Evolutionary conservation across 805 yeast genomes (phyloP).

Genomic region (Candida namnaoensis): DNA sequence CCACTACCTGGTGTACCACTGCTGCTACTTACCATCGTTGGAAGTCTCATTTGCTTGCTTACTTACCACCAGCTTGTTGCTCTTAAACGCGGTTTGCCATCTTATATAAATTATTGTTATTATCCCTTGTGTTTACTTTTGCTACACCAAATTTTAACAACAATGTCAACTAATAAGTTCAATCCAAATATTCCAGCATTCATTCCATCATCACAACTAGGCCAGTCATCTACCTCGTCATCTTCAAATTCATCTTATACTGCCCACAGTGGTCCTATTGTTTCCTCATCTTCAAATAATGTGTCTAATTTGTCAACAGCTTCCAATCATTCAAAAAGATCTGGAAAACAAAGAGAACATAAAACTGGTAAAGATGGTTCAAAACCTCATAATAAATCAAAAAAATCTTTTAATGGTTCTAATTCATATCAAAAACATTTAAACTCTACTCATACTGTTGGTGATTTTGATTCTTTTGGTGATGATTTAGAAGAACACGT

Average conservation of each 20-base stretch:
- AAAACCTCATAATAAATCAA: not conserved
- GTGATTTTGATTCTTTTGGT: slow-evolving; percentile 14
- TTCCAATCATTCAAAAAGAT: not conserved
- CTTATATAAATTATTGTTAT: slow-evolving; percentile 6
- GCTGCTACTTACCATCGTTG: too few species aligned
- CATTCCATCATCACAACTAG: slow-evolving; percentile 7
- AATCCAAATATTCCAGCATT: slow-evolving; percentile 12
- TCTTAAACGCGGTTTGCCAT: too few species aligned
- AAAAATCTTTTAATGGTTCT: not conserved
- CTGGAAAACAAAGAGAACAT: not conserved
- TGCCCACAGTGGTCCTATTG: too few species aligned
- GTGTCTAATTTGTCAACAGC: not conserved
- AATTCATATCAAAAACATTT: not conserved
- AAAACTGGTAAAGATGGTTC: not conserved
- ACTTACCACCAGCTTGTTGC: too few species aligned
- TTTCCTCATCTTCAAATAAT: too few species aligned
- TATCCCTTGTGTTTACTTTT: too few species aligned
- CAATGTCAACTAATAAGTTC: slow-evolving; percentile 9
- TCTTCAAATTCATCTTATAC: too few species aligned
- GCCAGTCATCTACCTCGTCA: not conserved
- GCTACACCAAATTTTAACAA: slow-evolving; percentile 2
- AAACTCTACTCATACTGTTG: not conserved
- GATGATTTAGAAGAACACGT: slow-evolving; percentile 25
- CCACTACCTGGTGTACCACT: too few species aligned
- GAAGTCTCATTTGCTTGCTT: too few species aligned